These are phyloP conservation scores for Paradendryphiella salina DNA, from an alignment of 2,329 filamentous ascomycete species.

Conservation along the genomic window DNA sequence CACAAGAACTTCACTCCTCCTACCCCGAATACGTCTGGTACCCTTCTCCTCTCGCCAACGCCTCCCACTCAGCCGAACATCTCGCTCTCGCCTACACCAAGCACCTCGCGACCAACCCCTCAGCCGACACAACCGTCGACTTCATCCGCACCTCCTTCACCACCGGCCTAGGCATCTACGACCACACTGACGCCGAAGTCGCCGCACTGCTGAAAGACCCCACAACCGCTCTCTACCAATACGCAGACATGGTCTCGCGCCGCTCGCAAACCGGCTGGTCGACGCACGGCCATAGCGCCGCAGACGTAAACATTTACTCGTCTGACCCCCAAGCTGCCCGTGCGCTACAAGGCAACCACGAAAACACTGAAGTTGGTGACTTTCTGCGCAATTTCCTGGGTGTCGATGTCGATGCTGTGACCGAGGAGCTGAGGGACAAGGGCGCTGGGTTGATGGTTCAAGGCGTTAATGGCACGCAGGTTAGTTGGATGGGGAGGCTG, in stretches of 20 bases:
- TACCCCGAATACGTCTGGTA: slow-evolving; percentile 80
- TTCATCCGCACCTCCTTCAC: slow-evolving; percentile 74
- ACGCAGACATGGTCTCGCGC: slow-evolving; percentile 84
- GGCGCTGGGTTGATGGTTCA: slow-evolving; percentile 38
- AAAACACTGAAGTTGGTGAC: slow-evolving; percentile 88
- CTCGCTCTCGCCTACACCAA: slow-evolving; percentile 65
- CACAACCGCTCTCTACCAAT: slow-evolving; percentile 60
- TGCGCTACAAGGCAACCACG: slow-evolving; percentile 78
- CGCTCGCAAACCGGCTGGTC: slow-evolving; percentile 91
- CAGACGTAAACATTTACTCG: slow-evolving; percentile 96
- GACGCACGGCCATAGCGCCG: slow-evolving; percentile 85
- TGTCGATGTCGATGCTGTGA: slow-evolving; percentile 78
- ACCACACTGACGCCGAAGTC: slow-evolving; percentile 74
- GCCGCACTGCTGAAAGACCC: slow-evolving; percentile 64
- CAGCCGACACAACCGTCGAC: slow-evolving; percentile 39
- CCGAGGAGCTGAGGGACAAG: slow-evolving; percentile 70
- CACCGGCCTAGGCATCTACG: slow-evolving; percentile 73
- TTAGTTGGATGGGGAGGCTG: slow-evolving; percentile 50
- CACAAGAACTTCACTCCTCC: slow-evolving; percentile 58
- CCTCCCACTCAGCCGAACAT: slow-evolving; percentile 73
- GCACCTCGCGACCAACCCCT: slow-evolving; percentile 55
- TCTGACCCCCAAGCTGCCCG: slow-evolving; percentile 67
- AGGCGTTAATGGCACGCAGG: slow-evolving; percentile 32
- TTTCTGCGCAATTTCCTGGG: slow-evolving; percentile 80
- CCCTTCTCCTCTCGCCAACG: slow-evolving; percentile 77